These are phyloP conservation scores for Paraconiothyrium sp. DNA, from an alignment of 2,329 filamentous ascomycete genomes.

Conservation along the genomic window DNA sequence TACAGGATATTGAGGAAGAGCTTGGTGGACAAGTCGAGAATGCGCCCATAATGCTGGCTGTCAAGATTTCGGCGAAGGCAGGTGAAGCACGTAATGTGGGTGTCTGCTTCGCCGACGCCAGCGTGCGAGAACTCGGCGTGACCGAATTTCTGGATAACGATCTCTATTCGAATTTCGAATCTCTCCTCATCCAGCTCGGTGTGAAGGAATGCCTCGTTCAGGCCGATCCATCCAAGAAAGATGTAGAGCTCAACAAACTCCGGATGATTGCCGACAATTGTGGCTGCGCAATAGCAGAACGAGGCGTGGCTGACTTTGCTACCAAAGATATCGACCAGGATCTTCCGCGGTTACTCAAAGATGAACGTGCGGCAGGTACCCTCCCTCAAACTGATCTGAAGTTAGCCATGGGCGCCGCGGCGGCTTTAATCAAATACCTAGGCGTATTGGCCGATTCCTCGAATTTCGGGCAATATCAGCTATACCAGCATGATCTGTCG, in stretches of 20 bases:
- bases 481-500: conserved; percentile 95
- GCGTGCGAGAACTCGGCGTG: conserved; percentile 91
- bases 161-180: conserved; percentile 97
- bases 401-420: conserved; percentile 93
- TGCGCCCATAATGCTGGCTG: conserved; percentile 92
- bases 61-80: conserved; percentile 91
- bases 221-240: conserved; percentile 79
- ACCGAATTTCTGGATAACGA: conserved; percentile 99
- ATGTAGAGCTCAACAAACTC: conserved; percentile 87
- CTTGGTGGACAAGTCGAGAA: conserved; percentile 86
- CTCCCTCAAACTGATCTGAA: conserved; percentile 93
- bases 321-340: conserved; percentile 96
- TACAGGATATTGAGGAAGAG: conserved; percentile 97
- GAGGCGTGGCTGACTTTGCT: conserved; percentile 79
- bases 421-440: conserved; percentile 93
- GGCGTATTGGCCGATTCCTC: conserved; percentile 88
- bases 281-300: conserved; percentile 87
- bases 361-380: conserved; percentile 78
- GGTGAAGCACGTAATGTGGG: conserved; percentile 86
- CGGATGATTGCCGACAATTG: conserved; percentile 91
- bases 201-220: conserved; percentile 94
- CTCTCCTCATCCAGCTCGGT: conserved; percentile 92
- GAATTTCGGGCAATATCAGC: conserved; percentile 96
- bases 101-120: conserved; percentile 97
- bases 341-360: conserved; percentile 83